Evolutionary conservation across 768 basidiomycete genomes (phyloP).

Genomic region (Mycena venus): DNA sequence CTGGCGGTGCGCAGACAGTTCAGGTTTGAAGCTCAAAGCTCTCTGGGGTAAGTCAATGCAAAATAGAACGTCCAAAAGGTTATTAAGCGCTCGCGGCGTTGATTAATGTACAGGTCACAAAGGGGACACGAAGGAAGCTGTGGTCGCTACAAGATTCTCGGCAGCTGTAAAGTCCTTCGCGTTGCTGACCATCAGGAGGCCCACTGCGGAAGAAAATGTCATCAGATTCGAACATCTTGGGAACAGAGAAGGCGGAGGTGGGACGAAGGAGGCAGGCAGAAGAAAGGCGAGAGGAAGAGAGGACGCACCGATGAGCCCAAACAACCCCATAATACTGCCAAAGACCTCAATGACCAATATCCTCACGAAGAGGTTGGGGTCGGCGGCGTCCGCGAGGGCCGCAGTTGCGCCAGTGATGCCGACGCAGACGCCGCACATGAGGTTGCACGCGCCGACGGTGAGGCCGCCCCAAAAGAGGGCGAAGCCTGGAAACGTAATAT

Average conservation of each 20-base stretch:
- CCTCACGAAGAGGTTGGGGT: constrained; percentile 95
- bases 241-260: not conserved
- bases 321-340: constrained; percentile 91
- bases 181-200: constrained; percentile 81
- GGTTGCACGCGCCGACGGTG: constrained; percentile 94
- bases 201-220: constrained; percentile 64
- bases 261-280: too few relatives aligned
- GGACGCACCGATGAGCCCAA: constrained; percentile 92
- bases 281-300: too few relatives aligned
- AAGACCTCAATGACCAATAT: constrained; percentile 97
- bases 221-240: not conserved
- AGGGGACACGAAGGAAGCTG: constrained; percentile 53
- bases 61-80: not conserved
- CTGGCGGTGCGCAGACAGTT: too few relatives aligned
- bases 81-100: not conserved
- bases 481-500: constrained; percentile 69
- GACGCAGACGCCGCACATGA: constrained; percentile 94
- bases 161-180: constrained; percentile 71
- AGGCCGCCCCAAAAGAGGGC: constrained; percentile 98
- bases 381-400: constrained; percentile 94
- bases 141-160: constrained; percentile 44
- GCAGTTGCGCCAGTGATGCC: constrained; percentile 97
- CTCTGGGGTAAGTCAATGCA: too few relatives aligned
- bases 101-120: constrained; percentile 53
- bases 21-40: too few relatives aligned